A percentile compares a stretch with the other conserved stretches of the same genome.
These are phyloP conservation scores for Capronia americana DNA, from an alignment of 2,329 filamentous ascomycete genomes.

Conservation along the genomic window DNA sequence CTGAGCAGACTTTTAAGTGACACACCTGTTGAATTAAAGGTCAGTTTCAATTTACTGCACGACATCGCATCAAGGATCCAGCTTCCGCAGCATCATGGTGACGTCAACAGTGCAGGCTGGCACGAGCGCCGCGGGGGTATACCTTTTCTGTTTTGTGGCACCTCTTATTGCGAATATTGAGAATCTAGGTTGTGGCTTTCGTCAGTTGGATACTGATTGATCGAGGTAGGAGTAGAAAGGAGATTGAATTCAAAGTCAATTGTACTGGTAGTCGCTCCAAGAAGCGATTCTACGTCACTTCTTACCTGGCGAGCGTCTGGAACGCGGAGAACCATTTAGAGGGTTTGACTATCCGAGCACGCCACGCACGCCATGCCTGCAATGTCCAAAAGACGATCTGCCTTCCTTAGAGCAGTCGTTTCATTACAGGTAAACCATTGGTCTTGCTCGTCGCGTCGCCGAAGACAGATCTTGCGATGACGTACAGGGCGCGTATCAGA, in stretches of 20 bases:
- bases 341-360: not conserved
- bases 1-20: not conserved
- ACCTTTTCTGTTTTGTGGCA: conserved; percentile 4
- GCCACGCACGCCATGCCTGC: not conserved
- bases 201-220: not conserved
- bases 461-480: not conserved
- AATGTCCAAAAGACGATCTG: not conserved
- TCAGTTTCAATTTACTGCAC: conserved; percentile 5
- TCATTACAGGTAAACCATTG: conserved; percentile 1
- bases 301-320: not conserved
- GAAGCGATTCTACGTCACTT: conserved; percentile 1
- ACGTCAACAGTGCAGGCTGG: conserved; percentile 6
- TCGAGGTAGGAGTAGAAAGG: not conserved
- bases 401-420: not conserved
- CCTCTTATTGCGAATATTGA: not conserved
- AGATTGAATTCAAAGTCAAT: not conserved
- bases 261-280: not conserved
- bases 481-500: not conserved
- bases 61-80: not conserved
- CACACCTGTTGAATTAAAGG: conserved; percentile 8
- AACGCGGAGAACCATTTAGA: not conserved
- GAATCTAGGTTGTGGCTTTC: not conserved
- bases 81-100: conserved; percentile 7
- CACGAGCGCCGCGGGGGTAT: conserved; percentile 1
- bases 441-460: not conserved